Conservation (phyloP, 1,284 basidiomycete species). For the Cryptococcus sp. region DNA sequence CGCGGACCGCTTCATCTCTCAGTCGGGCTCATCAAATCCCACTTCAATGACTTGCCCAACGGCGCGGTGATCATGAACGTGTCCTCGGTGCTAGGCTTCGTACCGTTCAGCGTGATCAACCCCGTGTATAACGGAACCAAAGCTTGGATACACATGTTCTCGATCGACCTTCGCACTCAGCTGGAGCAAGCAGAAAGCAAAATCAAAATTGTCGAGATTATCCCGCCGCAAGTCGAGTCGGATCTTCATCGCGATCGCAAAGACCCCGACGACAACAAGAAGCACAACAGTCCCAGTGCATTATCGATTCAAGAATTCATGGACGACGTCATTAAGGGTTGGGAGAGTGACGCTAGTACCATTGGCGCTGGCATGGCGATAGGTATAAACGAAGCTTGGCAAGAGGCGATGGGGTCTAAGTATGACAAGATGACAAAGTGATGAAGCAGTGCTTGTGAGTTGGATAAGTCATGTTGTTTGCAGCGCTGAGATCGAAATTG, state of each 20-base stretch:
- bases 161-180: conserved; percentile 28
- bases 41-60: conserved; percentile 19
- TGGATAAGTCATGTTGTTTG: too few relatives aligned
- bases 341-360: conserved; percentile 26
- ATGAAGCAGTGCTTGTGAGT: neutral
- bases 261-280: conserved; percentile 39
- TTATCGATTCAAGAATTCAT: conserved; percentile 33
- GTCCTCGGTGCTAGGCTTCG: conserved; percentile 27
- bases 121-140: conserved; percentile 34
- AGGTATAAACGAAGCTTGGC: conserved; percentile 17
- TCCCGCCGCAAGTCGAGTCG: conserved; percentile 35
- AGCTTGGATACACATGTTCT: conserved; percentile 30
- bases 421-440: conserved; percentile 22
- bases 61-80: conserved; percentile 36
- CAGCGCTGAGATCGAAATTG: too few relatives aligned
- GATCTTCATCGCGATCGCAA: conserved; percentile 33
- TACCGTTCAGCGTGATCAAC: conserved; percentile 31
- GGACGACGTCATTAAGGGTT: conserved; percentile 26
- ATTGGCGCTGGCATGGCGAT: conserved; percentile 21
- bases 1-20: conserved; percentile 30
- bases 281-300: conserved; percentile 12
- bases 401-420: conserved; percentile 20
- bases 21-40: conserved; percentile 20
- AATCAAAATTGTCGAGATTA: conserved; percentile 34
- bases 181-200: conserved; percentile 16